Conservation (phyloP, 306 rosid genomes). For the Malus sieversii region DNA sequence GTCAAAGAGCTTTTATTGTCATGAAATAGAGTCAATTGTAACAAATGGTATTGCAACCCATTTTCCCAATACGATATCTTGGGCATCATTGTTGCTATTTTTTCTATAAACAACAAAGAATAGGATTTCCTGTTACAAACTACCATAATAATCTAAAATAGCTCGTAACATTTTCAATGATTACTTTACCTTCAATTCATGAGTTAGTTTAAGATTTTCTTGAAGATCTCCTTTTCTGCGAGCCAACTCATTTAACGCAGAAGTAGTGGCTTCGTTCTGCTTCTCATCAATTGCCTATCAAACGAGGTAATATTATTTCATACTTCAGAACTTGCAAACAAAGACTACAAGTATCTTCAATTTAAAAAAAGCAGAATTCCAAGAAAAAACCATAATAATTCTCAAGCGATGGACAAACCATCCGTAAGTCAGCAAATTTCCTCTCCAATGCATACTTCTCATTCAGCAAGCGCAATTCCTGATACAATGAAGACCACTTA, state of each 20-base stretch:
- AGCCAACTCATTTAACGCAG: constrained; percentile 75
- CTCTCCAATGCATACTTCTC: constrained; percentile 84
- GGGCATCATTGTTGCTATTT: not conserved
- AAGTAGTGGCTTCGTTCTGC: constrained; percentile 68
- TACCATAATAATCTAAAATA: not conserved
- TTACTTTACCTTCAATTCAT: constrained; percentile 67
- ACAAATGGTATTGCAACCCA: not conserved
- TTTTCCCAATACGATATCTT: not conserved
- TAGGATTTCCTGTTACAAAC: not conserved
- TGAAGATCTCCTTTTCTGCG: constrained; percentile 83
- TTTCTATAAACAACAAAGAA: not conserved
- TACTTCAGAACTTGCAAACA: not conserved
- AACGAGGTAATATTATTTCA: constrained; percentile 2
- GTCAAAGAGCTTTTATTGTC: not conserved
- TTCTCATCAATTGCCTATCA: constrained; percentile 77
- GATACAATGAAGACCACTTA: constrained; percentile 25
- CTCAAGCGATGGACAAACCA: constrained; percentile 52
- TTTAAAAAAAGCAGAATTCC: not conserved
- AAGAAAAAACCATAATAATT: constrained; percentile 1
- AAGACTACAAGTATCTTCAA: not conserved
- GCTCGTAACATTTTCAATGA: not conserved
- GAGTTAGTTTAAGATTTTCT: constrained; percentile 68
- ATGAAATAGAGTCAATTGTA: not conserved
- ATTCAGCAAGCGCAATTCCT: constrained; percentile 72
- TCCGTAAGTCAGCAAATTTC: constrained; percentile 76